A percentile compares a stretch with the other conserved stretches of the same genome.
Conservation (phyloP, 306 rosid genomes). For the Albizia julibrissin region DNA sequence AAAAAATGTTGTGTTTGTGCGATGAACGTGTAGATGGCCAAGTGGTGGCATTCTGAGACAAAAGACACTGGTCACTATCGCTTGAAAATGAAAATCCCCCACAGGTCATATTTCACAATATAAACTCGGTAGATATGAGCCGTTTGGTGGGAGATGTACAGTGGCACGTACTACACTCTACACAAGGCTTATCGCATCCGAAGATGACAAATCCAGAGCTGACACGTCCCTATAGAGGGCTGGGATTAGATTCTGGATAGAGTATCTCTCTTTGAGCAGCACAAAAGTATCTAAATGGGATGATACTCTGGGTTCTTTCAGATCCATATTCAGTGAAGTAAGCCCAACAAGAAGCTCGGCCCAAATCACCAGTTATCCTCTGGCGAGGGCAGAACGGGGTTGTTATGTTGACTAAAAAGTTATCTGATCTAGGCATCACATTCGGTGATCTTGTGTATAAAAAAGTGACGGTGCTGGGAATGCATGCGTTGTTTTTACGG, state of each 20-base stretch:
- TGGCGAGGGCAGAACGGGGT: not conserved
- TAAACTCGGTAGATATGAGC: not conserved
- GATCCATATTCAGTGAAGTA: not conserved
- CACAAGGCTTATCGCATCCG: constrained; percentile 36
- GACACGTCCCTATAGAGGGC: constrained; percentile 33
- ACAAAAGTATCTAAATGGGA: constrained; percentile 2
- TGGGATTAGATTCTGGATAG: constrained; percentile 23
- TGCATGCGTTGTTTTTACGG: constrained; percentile 15
- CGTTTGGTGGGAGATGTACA: constrained; percentile 35
- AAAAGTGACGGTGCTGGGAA: not conserved
- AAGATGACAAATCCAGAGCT: constrained; percentile 35
- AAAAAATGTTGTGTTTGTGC: not conserved
- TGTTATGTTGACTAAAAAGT: not conserved
- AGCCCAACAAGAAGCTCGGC: not conserved
- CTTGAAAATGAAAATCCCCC: not conserved
- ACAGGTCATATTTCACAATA: not conserved
- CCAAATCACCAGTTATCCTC: not conserved
- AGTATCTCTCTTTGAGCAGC: not conserved
- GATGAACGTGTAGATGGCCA: not conserved
- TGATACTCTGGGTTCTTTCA: not conserved
- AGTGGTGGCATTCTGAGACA: not conserved
- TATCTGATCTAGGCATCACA: not conserved
- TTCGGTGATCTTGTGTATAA: not conserved
- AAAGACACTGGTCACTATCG: constrained; percentile 6
- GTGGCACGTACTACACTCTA: constrained; percentile 20